Percentiles rank a stretch among this genome's conserved stretches.
These are phyloP conservation scores for Gautieria morchelliformis DNA, from an alignment of 768 basidiomycete species.

Conservation along the genomic window DNA sequence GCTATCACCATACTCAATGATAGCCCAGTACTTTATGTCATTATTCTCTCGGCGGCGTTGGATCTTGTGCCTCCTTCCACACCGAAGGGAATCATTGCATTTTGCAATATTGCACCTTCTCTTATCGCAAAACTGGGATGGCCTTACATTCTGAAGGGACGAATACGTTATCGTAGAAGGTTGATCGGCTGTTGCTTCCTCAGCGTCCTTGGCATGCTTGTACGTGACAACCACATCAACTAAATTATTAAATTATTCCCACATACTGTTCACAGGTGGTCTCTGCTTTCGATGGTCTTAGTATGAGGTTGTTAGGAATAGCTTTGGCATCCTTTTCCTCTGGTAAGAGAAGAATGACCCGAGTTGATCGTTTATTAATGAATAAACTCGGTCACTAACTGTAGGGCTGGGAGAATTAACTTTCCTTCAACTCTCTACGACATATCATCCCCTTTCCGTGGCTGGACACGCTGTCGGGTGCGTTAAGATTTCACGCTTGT, in stretches of 20 bases:
- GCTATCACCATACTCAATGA: background rate
- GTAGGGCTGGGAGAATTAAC: slow-evolving; percentile 89
- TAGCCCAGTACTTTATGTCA: slow-evolving; percentile 76
- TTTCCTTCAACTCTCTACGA: slow-evolving; percentile 87
- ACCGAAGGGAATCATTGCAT: slow-evolving; percentile 89
- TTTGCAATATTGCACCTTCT: slow-evolving; percentile 90
- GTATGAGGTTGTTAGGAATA: slow-evolving; percentile 72
- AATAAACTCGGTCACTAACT: background rate
- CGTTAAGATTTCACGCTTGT: slow-evolving; percentile 11
- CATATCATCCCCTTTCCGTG: slow-evolving; percentile 57
- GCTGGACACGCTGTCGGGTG: slow-evolving; percentile 78
- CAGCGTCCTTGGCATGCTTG: slow-evolving; percentile 81
- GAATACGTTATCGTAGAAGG: slow-evolving; percentile 70
- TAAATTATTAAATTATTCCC: background rate
- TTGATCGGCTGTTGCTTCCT: slow-evolving; percentile 65
- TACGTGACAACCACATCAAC: slow-evolving; percentile 28
- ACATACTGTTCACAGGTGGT: slow-evolving; percentile 47
- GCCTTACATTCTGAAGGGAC: slow-evolving; percentile 84
- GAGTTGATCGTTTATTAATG: background rate
- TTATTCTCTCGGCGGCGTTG: slow-evolving; percentile 91
- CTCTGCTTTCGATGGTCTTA: slow-evolving; percentile 56
- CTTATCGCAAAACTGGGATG: slow-evolving; percentile 83
- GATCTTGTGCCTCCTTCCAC: slow-evolving; percentile 89
- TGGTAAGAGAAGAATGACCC: slow-evolving; percentile 30
- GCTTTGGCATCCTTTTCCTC: slow-evolving; percentile 79